Percentiles rank a stretch among this genome's conserved stretches.
phyloP scores from a whole-genome alignment of 495 filamentous ascomycete genomes.

The Penicillium ochrochloron region DNA sequence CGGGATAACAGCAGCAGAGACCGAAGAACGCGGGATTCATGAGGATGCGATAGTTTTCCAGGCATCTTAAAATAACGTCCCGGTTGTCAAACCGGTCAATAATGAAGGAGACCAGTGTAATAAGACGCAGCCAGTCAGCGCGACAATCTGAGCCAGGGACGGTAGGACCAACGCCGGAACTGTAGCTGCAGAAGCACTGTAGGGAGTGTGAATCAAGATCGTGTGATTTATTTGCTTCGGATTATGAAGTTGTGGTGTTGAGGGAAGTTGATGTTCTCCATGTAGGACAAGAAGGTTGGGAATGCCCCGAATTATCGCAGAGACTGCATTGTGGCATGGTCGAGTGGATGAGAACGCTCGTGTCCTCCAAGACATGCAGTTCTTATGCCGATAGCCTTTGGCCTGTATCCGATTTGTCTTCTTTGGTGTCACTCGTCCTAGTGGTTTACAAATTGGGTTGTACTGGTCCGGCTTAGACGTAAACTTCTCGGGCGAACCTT shows the following conservation, averaged over 20 bases:
- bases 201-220: not conserved
- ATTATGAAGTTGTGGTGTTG: not conserved
- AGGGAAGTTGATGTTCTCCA: too few species aligned
- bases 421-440: not conserved
- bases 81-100: conserved; percentile 16
- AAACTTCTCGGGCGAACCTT: not conserved
- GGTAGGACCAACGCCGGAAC: conserved; percentile 2
- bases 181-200: not conserved
- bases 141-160: not conserved
- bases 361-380: conserved; percentile 15
- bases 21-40: conserved; percentile 5
- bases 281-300: conserved; percentile 14
- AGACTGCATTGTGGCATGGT: not conserved
- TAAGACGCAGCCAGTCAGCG: conserved; percentile 1
- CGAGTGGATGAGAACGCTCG: not conserved
- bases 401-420: conserved; percentile 1
- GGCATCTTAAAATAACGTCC: conserved; percentile 14
- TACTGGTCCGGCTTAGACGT: not conserved
- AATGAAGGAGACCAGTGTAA: conserved; percentile 14
- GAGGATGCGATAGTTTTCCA: not conserved
- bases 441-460: not conserved
- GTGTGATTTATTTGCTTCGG: not conserved
- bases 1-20: conserved; percentile 15
- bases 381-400: conserved; percentile 9
- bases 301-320: conserved; percentile 7